Base-by-base conservation (phyloP, 1,139 yeast genomes). In the Yamadazyma buinensis region DNA sequence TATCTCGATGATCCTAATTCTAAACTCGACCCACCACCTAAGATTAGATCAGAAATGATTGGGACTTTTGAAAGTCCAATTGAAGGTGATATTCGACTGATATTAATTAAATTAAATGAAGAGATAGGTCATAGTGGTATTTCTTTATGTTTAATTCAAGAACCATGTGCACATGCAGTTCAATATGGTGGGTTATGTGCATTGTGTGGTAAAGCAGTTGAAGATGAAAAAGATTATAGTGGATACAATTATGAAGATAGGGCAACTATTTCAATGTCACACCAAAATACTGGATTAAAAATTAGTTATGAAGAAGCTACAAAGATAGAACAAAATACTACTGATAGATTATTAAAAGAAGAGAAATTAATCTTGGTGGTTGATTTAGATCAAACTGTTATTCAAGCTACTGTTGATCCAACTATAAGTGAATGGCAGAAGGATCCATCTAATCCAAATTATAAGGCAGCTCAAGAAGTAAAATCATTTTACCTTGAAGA, bases 111-210 rank as follows among this genome's bases (percentile, higher is more conserved):
- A 5, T 65, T 66, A 1, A 81, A 84, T 28, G 86, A 84, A 43
- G 80, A 77, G 43, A 67, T 90, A 7, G 63, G 65, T 15, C 75
- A 75, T 41, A 48, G 69, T 17, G 73, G 71, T 5, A 64, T 68
- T 6, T 64, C 61, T 5, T 61, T 88, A 19, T 72, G 80, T 26
- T 61, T 69, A 30, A 71, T 92, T 12, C 58, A 67, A 30, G 97
- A 94, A 53, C 90, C 95, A 0, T 92, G 99, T 52, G 72, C 87
- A 9, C 99, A 92, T 56, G 79, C 94, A 1, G 92, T 94, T n/a
- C 97, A 92, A 48, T 92, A 84, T 52, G 95, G 95, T 13, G 98
- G 98, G 0, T 67, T 92, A 30, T 92, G 99, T 64, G 97, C 97
- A 0, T 63, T 88, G 23, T 92, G 99, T 58, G 98, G 98, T 7